A percentile compares a stretch with the other conserved stretches of the same genome.
Evolutionary conservation across 768 basidiomycete species (phyloP).

Genomic region (Trametes coccinea): DNA sequence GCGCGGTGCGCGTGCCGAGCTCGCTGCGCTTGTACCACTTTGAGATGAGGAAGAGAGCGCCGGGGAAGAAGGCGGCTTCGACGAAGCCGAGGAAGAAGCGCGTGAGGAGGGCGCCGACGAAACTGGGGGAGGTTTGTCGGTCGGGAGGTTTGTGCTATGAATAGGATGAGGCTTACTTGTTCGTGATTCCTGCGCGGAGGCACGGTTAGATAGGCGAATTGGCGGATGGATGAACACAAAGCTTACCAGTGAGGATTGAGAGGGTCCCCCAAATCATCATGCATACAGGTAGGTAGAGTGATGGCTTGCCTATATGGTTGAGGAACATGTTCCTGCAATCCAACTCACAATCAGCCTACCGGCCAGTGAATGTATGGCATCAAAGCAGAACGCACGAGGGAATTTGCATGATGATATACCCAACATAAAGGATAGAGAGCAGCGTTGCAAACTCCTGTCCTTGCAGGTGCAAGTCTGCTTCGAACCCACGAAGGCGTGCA

Average conservation of each 20-base stretch:
- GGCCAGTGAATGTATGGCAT: no score
- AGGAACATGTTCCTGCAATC: slow-evolving; percentile 65
- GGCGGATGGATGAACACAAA: background rate
- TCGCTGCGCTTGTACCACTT: slow-evolving; percentile 77
- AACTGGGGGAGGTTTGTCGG: slow-evolving; percentile 33
- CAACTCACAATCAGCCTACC: background rate
- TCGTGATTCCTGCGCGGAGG: slow-evolving; percentile 21
- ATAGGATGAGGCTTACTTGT: slow-evolving; percentile 20
- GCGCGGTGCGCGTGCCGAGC: slow-evolving; percentile 65
- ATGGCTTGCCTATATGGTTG: slow-evolving; percentile 66
- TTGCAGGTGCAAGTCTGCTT: slow-evolving; percentile 61
- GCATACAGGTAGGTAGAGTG: slow-evolving; percentile 61
- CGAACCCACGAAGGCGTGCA: slow-evolving; percentile 71
- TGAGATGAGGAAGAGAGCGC: slow-evolving; percentile 61
- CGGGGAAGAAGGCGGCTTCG: slow-evolving; percentile 68
- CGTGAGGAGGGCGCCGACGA: slow-evolving; percentile 60
- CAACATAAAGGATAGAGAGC: slow-evolving; percentile 66
- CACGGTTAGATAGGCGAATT: background rate
- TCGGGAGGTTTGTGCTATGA: background rate
- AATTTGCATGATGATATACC: slow-evolving; percentile 79
- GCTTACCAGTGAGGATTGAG: slow-evolving; percentile 48
- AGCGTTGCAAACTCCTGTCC: slow-evolving; percentile 70
- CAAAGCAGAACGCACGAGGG: slow-evolving; percentile 54
- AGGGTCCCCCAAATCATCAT: slow-evolving; percentile 65
- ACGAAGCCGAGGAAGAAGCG: slow-evolving; percentile 72